phyloP scores from a whole-genome alignment of 371 early-diverging fungal genomes.

The Circinella minor region DNA sequence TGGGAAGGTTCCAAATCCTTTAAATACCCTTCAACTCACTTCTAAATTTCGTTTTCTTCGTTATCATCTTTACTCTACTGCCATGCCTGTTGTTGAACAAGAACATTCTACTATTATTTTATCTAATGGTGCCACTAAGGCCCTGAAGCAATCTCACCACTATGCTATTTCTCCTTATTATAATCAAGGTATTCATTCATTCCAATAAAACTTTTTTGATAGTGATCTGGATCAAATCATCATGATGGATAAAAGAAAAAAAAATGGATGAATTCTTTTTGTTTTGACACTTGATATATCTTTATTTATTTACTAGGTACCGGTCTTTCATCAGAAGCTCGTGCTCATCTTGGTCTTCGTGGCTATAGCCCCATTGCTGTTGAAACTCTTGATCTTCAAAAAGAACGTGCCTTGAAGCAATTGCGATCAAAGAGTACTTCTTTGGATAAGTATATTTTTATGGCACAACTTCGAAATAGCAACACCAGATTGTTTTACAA shows the following conservation, averaged over 20 bases:
- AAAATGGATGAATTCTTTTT: neutral
- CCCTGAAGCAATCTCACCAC: neutral
- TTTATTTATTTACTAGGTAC: slow-evolving; percentile 16
- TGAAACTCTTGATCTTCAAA: slow-evolving; percentile 74
- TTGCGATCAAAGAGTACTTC: slow-evolving; percentile 65
- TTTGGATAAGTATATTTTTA: slow-evolving; percentile 83
- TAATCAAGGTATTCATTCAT: slow-evolving; percentile 23
- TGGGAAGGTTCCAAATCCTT: slow-evolving; percentile 25
- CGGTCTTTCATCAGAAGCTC: slow-evolving; percentile 9
- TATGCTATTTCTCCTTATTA: slow-evolving; percentile 30
- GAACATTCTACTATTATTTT: slow-evolving; percentile 10
- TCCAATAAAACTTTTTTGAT: neutral
- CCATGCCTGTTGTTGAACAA: slow-evolving; percentile 14
- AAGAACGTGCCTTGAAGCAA: slow-evolving; percentile 70
- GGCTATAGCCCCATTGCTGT: slow-evolving; percentile 77
- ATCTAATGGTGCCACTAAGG: slow-evolving; percentile 11
- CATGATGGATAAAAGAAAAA: too few species aligned
- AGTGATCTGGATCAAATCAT: neutral
- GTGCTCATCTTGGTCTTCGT: slow-evolving; percentile 44
- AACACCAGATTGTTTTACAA: slow-evolving; percentile 82
- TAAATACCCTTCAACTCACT: slow-evolving; percentile 15
- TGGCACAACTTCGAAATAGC: slow-evolving; percentile 80
- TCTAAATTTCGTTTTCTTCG: slow-evolving; percentile 4
- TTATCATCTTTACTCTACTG: neutral
- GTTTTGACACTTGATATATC: neutral